Evolutionary conservation across 176 grass and related monocot species (phyloP).

Genomic region (Hordeum marinum): DNA sequence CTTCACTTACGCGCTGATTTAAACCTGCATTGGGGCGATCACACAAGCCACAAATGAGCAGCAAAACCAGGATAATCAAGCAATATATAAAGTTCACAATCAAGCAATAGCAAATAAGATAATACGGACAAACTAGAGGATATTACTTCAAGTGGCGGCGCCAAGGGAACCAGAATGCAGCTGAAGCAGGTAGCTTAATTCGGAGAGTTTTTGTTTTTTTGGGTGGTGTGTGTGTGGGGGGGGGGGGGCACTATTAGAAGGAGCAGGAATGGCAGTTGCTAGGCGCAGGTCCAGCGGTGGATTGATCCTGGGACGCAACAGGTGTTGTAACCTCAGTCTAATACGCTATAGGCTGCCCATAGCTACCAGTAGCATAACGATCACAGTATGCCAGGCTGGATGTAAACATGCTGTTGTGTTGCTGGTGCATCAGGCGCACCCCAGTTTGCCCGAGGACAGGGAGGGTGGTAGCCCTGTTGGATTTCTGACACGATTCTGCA

Average conservation of each 20-base stretch:
- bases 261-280: slow-evolving; percentile 22
- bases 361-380: slow-evolving; percentile 53
- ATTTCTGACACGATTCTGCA: slow-evolving; percentile 84
- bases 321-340: slow-evolving; percentile 47
- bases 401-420: slow-evolving; percentile 60
- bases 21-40: no score
- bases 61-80: no score
- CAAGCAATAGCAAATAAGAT: background rate
- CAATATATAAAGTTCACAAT: background rate
- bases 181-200: slow-evolving; percentile 27
- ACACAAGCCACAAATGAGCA: no score
- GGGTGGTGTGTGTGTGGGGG: no score
- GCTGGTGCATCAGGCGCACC: slow-evolving; percentile 42
- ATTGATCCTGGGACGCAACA: slow-evolving; percentile 32
- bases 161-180: slow-evolving; percentile 4
- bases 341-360: slow-evolving; percentile 42
- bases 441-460: slow-evolving; percentile 63
- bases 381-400: slow-evolving; percentile 65
- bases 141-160: background rate
- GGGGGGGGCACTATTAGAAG: slow-evolving; percentile 5
- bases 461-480: slow-evolving; percentile 58
- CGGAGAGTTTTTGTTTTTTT: slow-evolving; percentile 15
- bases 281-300: background rate
- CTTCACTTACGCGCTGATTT: no score
- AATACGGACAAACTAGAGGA: slow-evolving; percentile 16